phyloP scores from a whole-genome alignment of 192 early-diverging fungal genomes.

The Martensiomyces pterosporus region DNA sequence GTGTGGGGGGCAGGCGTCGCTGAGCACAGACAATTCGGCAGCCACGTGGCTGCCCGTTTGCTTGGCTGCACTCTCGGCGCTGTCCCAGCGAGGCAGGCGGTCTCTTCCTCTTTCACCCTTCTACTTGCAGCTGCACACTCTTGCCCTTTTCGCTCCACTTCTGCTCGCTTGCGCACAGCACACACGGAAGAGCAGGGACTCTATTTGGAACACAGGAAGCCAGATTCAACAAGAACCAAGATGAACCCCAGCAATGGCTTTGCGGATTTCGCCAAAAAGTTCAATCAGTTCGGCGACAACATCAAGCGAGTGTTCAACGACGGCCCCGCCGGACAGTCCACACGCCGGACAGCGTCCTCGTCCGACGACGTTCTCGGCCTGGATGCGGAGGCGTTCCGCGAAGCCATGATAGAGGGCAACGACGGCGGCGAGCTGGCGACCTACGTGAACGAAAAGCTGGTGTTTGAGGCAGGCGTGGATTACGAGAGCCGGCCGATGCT shows the following conservation, averaged over 20 bases:
- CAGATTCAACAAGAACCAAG: no score
- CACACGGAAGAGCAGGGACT: no score
- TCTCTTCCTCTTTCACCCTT: no score
- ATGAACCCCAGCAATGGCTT: constrained; percentile 39
- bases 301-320: constrained; percentile 46
- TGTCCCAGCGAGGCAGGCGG: no score
- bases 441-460: constrained; percentile 48
- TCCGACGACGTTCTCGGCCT: constrained; percentile 50
- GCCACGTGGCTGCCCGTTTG: no score
- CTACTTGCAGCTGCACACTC: no score
- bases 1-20: no score
- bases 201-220: no score
- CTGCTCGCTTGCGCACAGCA: no score
- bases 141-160: no score
- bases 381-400: constrained; percentile 48
- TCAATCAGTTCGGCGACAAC: constrained; percentile 45
- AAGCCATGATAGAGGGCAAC: constrained; percentile 50
- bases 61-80: no score
- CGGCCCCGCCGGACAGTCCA: constrained; percentile 1
- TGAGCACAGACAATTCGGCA: no score
- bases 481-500: constrained; percentile 78
- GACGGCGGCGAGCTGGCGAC: constrained; percentile 51
- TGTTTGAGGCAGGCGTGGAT: constrained; percentile 69
- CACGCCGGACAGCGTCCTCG: constrained; percentile 23
- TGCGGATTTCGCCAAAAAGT: constrained; percentile 47